Evolutionary conservation across 129 eudicot species (phyloP), one percentile per base, ranked within the genome.

Genomic region (Flaveria brownii): DNA sequence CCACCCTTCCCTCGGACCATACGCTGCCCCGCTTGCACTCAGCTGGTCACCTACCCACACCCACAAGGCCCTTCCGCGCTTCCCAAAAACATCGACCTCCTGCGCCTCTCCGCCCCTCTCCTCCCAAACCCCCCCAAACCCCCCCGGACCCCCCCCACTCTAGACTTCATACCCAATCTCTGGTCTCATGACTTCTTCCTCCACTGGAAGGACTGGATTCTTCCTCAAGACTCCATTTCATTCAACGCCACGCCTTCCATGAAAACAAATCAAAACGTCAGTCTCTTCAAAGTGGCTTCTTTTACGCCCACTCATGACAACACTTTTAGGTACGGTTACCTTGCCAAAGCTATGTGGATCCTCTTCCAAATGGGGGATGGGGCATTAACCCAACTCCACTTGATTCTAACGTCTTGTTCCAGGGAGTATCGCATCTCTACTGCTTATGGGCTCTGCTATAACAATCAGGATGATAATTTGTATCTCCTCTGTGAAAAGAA

Each of bases 1-100:
- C 97, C 97, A 36, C 87, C 97, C 6, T 85, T 82, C 47, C 88
- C 89, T 28, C 49, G 64, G 22, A 87, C 96, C 47, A 23, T 90
- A 72, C 89, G 98, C 70, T 93, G 98, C 75, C 93, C 96, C 0
- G 84, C 86, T 42, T 93, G 98, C 70, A 93, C 92, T 23, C 95
- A 88, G 73, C 90, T 93, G 23, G 91, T 90, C 47, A 55, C 75
- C 45, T 82, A 50, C 60, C 87, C 91, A 14, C 78, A 85, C 73
- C 82, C 86, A 0, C 85, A 81, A 61, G 80, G 80, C 39, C 87
- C 87, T 12, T 80, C 88, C 1, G 73, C 86, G 13, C 90, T 90
- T 69, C 98, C 98, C 76, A 93, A 93, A 81, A 93, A 93, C 81
- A 86, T 93, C 13, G 98, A 90, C 85, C 86, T 93, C 20, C 84